Evolutionary conservation across 139 green algal genomes (phyloP), one percentile per base, ranked within the genome.

Genomic region (Coelastrella sp.): DNA sequence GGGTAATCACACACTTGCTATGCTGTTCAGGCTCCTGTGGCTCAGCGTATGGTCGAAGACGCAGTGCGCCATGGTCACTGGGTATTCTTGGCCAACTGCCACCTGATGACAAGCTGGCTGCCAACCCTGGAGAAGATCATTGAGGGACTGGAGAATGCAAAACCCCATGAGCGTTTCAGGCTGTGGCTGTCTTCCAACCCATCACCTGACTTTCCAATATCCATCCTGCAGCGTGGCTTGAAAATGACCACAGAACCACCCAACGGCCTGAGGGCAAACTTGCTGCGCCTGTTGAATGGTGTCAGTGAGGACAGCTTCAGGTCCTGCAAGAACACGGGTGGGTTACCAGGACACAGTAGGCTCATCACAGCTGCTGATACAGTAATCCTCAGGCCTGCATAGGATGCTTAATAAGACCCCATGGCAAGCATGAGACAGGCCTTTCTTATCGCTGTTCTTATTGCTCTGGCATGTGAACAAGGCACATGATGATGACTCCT

Each of bases 211-310:
- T 98, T 99, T 93, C 97, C 97, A 73, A 96, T 99, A 82, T 91
- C 96, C 7, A 27, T 91, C 15, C 81, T 88, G 78, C 95, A 97
- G 90, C 87, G 93, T 8, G 94, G 94, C 70, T 90, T 98, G 85
- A 99, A 99, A 91, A 97, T 99, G 95, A 98, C 97, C 22, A 99
- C 96, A 10, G 97, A 99, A 93, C 97, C 97, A 24, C 97, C 97
- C 11, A 97, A 97, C 91, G 96, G 96, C 35, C 93, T 99, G 82
- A 92, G 96, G 58, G 96, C 97, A 72, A 99, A 99, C 91, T 91
- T 99, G 92, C 84, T 95, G 66, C 94, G 97, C 56, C 90, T 98
- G 85, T 98, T 97, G 91, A 95, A 96, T 91, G 96, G 91, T 20
- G 57, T 97, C 90, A 95, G 58, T 20, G 95, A 98, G 25, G 95